These are phyloP conservation scores for Corniculantispora saksenae DNA, from an alignment of 2,329 filamentous ascomycete species.

Conservation along the genomic window DNA sequence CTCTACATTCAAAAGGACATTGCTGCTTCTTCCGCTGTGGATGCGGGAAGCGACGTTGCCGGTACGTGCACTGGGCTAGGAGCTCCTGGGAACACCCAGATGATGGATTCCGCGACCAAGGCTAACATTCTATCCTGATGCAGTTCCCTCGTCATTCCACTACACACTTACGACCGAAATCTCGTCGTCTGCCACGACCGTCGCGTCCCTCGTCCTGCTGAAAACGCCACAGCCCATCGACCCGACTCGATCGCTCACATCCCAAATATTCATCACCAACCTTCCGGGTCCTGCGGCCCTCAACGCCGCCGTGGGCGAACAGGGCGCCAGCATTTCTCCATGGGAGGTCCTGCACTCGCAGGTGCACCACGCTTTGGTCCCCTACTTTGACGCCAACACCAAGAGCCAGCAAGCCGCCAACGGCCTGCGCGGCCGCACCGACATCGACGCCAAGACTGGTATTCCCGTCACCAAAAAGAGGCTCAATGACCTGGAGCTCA, in stretches of 20 bases:
- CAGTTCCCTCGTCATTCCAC: conserved; percentile 59
- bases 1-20: conserved; percentile 90
- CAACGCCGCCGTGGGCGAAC: conserved; percentile 65
- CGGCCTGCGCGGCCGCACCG: conserved; percentile 70
- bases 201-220: conserved; percentile 82
- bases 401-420: conserved; percentile 72
- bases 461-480: conserved; percentile 98
- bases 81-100: neutral
- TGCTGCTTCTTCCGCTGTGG: conserved; percentile 52
- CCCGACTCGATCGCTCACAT: conserved; percentile 75
- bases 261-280: conserved; percentile 91
- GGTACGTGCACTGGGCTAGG: conserved; percentile 37
- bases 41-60: conserved; percentile 49
- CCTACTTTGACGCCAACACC: conserved; percentile 96
- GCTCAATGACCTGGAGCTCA: conserved; percentile 90
- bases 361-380: conserved; percentile 86
- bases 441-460: conserved; percentile 89
- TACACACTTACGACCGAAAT: conserved; percentile 85
- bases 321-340: conserved; percentile 74
- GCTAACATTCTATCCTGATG: conserved; percentile 4
- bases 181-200: conserved; percentile 74
- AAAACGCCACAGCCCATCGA: conserved; percentile 90
- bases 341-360: conserved; percentile 92
- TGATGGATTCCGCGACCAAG: neutral
- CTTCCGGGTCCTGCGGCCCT: conserved; percentile 78